Evolutionary conservation across 345 rosid species (phyloP), one percentile per base, ranked within the genome.

Genomic region (Lepidium didymum): DNA sequence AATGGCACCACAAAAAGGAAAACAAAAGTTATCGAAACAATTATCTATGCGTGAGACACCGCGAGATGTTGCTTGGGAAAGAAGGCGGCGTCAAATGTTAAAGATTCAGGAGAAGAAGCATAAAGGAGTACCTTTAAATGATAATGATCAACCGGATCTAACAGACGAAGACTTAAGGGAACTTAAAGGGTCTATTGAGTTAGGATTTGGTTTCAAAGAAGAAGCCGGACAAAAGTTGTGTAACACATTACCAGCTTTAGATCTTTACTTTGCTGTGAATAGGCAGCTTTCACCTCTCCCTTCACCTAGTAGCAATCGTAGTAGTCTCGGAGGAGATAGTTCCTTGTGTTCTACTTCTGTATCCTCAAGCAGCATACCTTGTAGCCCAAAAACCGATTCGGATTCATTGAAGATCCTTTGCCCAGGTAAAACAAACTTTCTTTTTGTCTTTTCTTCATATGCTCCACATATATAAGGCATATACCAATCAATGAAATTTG

Each of bases 151-250:
- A 35, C 9, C 47, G 0, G 81, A 73, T 37, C 72, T 95, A 75
- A 95, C 99, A 0, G 99, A 91, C 49, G 99, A 87, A 65, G 99
- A 94, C 55, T 60, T 91, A 73, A 70, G 81, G 27, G 97, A 94
- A 72, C 88, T 95, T 2, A 95, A 87, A 75, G 99, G 96, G 9
- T 89, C 93, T 36, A 91, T 94, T 25, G 99, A 94, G 74, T 91
- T 94, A 18, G 99, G 99, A 8, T 94, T 94, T 60, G 99, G 96
- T 45, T 91, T 94, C 72, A 86, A 82, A 7, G 99, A 94, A 43
- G 96, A 89, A 79, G 84, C 81, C 12, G 99, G 93, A 6, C 91
- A 85, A 43, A 74, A 74, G 13, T 29, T 91, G 10, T 81, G 90
- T 70, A 85, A 80, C 55, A 91, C 97, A 3, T 78, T 94, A 74